phyloP scores from a whole-genome alignment of 2,329 filamentous ascomycete genomes.

The Diplodia mutila region DNA sequence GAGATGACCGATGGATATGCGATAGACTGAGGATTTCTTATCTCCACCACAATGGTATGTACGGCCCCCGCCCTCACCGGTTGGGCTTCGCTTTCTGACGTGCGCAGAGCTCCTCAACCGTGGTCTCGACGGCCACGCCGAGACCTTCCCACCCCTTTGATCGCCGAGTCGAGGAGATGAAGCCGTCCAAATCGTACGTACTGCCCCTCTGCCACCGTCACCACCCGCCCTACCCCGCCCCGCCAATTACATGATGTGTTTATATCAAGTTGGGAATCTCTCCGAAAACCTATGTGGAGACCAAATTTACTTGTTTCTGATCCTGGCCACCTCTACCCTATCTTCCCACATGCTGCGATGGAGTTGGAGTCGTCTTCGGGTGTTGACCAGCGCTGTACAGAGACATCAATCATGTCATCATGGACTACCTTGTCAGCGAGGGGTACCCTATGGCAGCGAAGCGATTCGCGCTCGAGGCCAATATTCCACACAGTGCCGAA shows the following conservation, averaged over 20 bases:
- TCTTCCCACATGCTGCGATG: constrained; percentile 26
- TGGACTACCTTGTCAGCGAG: constrained; percentile 96
- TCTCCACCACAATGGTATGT: constrained; percentile 42
- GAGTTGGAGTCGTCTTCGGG: background rate
- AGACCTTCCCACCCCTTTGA: constrained; percentile 74
- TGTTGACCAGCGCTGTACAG: constrained; percentile 55
- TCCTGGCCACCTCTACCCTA: constrained; percentile 34
- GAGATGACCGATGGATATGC: constrained; percentile 41
- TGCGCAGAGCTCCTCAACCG: constrained; percentile 63
- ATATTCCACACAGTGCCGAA: constrained; percentile 74
- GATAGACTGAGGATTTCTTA: constrained; percentile 32
- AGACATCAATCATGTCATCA: constrained; percentile 91
- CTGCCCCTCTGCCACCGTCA: constrained; percentile 43
- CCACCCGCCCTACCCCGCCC: background rate
- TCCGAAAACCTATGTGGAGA: constrained; percentile 97
- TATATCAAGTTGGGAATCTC: constrained; percentile 99
- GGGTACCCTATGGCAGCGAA: constrained; percentile 91
- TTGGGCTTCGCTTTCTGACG: constrained; percentile 29
- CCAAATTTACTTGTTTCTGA: constrained; percentile 79
- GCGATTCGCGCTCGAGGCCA: constrained; percentile 93
- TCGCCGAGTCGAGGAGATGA: constrained; percentile 78
- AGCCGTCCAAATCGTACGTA: constrained; percentile 85
- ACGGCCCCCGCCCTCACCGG: background rate
- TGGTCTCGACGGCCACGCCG: constrained; percentile 73
- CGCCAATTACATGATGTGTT: constrained; percentile 70